Conservation (phyloP, 768 basidiomycete species). For the Punctularia strigosozonata region DNA sequence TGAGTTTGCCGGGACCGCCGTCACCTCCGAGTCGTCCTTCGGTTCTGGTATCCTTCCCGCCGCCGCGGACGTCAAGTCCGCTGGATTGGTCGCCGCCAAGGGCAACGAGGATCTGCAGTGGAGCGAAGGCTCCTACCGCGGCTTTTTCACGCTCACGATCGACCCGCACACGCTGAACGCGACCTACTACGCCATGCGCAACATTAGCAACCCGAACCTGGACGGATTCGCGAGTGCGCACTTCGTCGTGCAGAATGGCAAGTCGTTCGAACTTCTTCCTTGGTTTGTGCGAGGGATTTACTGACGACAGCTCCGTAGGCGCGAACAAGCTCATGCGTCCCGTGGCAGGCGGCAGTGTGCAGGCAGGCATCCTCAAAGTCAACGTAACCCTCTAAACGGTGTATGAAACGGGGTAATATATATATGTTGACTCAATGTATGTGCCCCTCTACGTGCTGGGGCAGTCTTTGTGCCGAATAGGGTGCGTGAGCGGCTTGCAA, state of each 20-base stretch:
- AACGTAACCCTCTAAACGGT: too few relatives aligned
- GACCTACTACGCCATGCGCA: slow-evolving; percentile 42
- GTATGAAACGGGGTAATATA: too few relatives aligned
- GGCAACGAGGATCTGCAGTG: slow-evolving; percentile 45
- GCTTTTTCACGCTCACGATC: slow-evolving; percentile 45
- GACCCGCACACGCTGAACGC: slow-evolving; percentile 32
- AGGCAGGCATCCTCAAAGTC: slow-evolving; percentile 31
- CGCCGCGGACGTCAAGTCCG: slow-evolving; percentile 26
- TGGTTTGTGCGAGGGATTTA: not conserved
- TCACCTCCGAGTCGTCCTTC: slow-evolving; percentile 38
- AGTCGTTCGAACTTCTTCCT: slow-evolving; percentile 2
- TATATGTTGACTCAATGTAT: too few relatives aligned
- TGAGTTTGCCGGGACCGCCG: slow-evolving; percentile 52
- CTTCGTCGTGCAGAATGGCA: slow-evolving; percentile 25
- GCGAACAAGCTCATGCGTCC: slow-evolving; percentile 36
- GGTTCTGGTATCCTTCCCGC: slow-evolving; percentile 26
- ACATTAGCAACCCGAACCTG: slow-evolving; percentile 34
- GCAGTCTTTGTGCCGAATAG: too few relatives aligned
- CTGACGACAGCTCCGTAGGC: slow-evolving; percentile 16
- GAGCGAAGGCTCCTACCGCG: slow-evolving; percentile 47
- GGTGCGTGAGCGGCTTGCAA: too few relatives aligned
- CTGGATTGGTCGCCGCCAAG: slow-evolving; percentile 24
- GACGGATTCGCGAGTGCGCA: slow-evolving; percentile 32
- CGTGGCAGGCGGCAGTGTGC: slow-evolving; percentile 33
- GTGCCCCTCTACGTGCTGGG: too few relatives aligned